A percentile compares a stretch with the other conserved stretches of the same genome.
Evolutionary conservation across 2,329 filamentous ascomycete species (phyloP).

Genomic region (Pseudogymnoascus sp.): DNA sequence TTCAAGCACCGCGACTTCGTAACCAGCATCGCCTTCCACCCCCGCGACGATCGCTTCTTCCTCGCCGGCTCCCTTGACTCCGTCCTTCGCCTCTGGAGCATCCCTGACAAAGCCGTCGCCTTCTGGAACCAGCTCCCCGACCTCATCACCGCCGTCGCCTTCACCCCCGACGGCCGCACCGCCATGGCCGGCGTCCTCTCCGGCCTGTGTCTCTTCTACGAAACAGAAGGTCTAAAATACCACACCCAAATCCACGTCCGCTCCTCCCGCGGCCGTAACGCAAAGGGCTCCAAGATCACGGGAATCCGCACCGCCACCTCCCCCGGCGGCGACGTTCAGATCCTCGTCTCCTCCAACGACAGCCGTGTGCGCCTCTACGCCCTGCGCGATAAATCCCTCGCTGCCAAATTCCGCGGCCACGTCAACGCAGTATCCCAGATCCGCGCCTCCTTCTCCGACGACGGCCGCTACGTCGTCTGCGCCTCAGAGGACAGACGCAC

Average conservation of each 20-base stretch:
- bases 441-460: conserved; percentile 78
- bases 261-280: conserved; percentile 83
- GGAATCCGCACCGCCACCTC: conserved; percentile 70
- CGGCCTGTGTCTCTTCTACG: conserved; percentile 81
- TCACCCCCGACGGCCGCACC: conserved; percentile 83
- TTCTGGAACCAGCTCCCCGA: conserved; percentile 71
- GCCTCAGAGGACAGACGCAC: conserved; percentile 86
- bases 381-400: conserved; percentile 72
- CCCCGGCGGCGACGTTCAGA: conserved; percentile 61
- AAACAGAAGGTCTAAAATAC: conserved; percentile 81
- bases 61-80: conserved; percentile 86
- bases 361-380: conserved; percentile 87
- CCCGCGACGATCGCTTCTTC: conserved; percentile 92
- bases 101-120: conserved; percentile 89
- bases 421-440: conserved; percentile 89
- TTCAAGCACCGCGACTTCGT: conserved; percentile 96
- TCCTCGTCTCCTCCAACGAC: conserved; percentile 91
- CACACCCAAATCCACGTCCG: conserved; percentile 87
- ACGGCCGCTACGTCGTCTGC: conserved; percentile 77
- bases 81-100: conserved; percentile 87
- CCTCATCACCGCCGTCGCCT: conserved; percentile 88
- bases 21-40: conserved; percentile 90
- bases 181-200: conserved; percentile 82
- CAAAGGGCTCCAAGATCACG: conserved; percentile 95
- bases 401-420: conserved; percentile 85